Evolutionary conservation across 2,329 filamentous ascomycete species (phyloP).

Genomic region (Epichloe sibirici): DNA sequence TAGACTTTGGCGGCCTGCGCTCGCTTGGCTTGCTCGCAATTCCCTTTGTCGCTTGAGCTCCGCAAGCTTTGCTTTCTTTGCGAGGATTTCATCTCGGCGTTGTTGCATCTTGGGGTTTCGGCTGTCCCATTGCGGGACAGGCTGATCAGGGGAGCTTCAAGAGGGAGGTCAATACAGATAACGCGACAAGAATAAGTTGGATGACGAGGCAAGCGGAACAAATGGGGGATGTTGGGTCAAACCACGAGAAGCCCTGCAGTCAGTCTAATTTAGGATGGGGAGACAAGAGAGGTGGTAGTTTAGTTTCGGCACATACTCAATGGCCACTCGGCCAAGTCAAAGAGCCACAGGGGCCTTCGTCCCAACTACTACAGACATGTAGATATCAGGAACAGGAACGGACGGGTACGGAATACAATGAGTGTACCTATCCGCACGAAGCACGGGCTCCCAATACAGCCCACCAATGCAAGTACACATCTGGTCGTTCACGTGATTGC

Average conservation of each 20-base stretch:
- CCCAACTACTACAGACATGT: too few relatives aligned
- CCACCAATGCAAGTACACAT: neutral
- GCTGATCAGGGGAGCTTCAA: conserved; percentile 7
- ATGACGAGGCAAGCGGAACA: neutral
- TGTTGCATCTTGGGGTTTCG: conserved; percentile 49
- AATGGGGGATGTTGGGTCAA: neutral
- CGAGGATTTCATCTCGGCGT: conserved; percentile 89
- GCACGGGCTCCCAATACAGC: too few relatives aligned
- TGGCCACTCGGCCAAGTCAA: too few relatives aligned
- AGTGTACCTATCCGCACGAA: too few relatives aligned
- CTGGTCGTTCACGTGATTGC: neutral
- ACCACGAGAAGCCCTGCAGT: neutral
- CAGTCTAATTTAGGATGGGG: neutral
- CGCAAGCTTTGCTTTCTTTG: conserved; percentile 92
- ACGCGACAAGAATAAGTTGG: neutral
- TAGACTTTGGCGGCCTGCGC: conserved; percentile 54
- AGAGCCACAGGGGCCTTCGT: too few relatives aligned
- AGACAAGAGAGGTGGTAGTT: too few relatives aligned
- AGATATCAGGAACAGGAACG: too few relatives aligned
- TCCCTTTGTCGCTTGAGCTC: conserved; percentile 91
- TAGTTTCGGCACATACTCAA: too few relatives aligned
- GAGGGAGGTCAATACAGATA: neutral
- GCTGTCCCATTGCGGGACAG: conserved; percentile 36
- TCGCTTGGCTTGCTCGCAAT: conserved; percentile 65
- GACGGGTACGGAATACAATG: too few relatives aligned